Conservation (phyloP, 2,329 filamentous ascomycete species). For the Beauveria australis region DNA sequence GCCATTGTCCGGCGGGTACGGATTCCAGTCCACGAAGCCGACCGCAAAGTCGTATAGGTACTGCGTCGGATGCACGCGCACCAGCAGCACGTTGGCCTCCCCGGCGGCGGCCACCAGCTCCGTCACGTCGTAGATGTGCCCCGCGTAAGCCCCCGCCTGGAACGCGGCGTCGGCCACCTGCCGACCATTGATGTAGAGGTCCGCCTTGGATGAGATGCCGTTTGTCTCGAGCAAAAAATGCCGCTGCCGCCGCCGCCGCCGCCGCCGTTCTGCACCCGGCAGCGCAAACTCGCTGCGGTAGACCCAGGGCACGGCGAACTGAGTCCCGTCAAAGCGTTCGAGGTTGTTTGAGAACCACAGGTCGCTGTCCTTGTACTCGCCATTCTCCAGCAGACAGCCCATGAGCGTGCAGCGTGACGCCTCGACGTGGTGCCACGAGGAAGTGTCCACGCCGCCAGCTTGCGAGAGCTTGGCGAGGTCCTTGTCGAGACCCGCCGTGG, state of each 20-base stretch:
- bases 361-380: slow-evolving; percentile 41
- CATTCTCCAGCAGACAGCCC: slow-evolving; percentile 45
- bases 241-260: slow-evolving; percentile 17
- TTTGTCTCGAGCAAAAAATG: slow-evolving; percentile 49
- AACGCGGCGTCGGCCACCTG: slow-evolving; percentile 37
- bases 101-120: slow-evolving; percentile 25
- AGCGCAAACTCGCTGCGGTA: slow-evolving; percentile 47
- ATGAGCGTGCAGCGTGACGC: slow-evolving; percentile 45
- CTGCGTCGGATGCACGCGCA: slow-evolving; percentile 48
- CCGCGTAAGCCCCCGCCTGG: slow-evolving; percentile 50
- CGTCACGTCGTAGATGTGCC: slow-evolving; percentile 48
- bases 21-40: slow-evolving; percentile 57
- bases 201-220: slow-evolving; percentile 52
- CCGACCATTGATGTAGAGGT: slow-evolving; percentile 51
- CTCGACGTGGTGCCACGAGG: slow-evolving; percentile 42
- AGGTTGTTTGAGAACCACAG: slow-evolving; percentile 48
- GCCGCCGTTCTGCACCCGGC: slow-evolving; percentile 1
- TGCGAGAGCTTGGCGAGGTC: slow-evolving; percentile 34
- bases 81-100: slow-evolving; percentile 40
- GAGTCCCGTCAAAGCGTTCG: slow-evolving; percentile 31
- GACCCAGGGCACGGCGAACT: slow-evolving; percentile 49
- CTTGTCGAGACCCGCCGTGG: slow-evolving; percentile 27
- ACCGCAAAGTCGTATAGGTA: slow-evolving; percentile 52
- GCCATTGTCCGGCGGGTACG: slow-evolving; percentile 52
- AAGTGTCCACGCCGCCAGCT: slow-evolving; percentile 33